Evolutionary conservation across 257 asterid species (phyloP), one percentile per base, ranked within the genome.

Genomic region (Penstemon barbatus): DNA sequence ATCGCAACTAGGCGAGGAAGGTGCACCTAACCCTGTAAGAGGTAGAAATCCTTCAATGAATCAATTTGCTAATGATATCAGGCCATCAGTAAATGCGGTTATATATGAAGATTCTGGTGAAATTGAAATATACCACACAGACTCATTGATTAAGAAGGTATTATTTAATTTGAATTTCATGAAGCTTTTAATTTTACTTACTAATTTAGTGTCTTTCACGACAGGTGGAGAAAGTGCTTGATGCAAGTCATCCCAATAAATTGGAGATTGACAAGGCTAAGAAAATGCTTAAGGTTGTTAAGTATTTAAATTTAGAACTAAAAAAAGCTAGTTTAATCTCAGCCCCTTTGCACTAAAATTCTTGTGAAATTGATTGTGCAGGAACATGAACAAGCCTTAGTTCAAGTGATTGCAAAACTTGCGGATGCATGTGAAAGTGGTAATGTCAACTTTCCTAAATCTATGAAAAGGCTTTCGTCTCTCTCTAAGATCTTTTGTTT

Each of bases 161-260:
- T 8, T 41, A 25, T 25, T 25, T 25, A 25, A 2, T 25, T 25
- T 25, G 33, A 25, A 25, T 25, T 25, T 25, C 33, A 25, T 25
- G 33, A 25, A 25, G 33, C 33, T 25, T 25, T 43, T 2, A 25
- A 1, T 25, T 25, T 25, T 25, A 25, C 33, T 25, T 25, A 25
- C 2, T 25, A 25, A 65, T 63, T 63, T 63, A 5, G 37, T 46
- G 19, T 4, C 43, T 33, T 46, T 43, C 44, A 48, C 71, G 74
- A 61, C 86, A 94, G 99, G 97, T 94, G 79, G 96, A 89, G 79
- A 89, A 79, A 79, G 84, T 94, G 75, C 86, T 91, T 73, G 96
- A 79, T 78, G 91, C 96, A 57, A 89, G 80, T 79, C 95, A 77
- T 73, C 99, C 93, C 51, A 90, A 94, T 82, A 76, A 74, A 63